phyloP scores from a whole-genome alignment of 2,329 filamentous ascomycete genomes.

The Arthrocladium fulminans region DNA sequence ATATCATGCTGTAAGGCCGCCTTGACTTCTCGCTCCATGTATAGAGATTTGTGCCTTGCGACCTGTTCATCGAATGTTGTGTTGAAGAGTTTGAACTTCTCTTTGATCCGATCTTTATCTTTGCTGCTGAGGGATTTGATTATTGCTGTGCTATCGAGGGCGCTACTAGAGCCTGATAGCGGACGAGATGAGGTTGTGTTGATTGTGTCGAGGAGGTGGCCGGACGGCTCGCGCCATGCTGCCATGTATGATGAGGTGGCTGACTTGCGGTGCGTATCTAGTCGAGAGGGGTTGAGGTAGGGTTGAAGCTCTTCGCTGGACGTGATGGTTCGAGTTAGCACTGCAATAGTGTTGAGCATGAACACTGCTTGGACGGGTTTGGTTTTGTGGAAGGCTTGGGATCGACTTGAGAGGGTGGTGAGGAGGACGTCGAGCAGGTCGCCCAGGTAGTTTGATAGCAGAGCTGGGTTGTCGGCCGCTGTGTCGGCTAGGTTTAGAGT shows the following conservation, averaged over 20 bases:
- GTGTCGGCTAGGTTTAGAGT: slow-evolving; percentile 38
- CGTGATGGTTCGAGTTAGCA: slow-evolving; percentile 76
- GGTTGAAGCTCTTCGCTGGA: slow-evolving; percentile 63
- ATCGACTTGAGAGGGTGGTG: slow-evolving; percentile 64
- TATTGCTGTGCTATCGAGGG: slow-evolving; percentile 68
- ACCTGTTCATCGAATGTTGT: slow-evolving; percentile 82
- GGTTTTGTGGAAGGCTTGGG: slow-evolving; percentile 54
- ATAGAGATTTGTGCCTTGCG: slow-evolving; percentile 67
- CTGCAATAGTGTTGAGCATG: slow-evolving; percentile 74
- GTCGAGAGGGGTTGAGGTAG: slow-evolving; percentile 55
- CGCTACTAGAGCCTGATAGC: slow-evolving; percentile 47
- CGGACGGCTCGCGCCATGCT: slow-evolving; percentile 78
- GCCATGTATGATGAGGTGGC: slow-evolving; percentile 73
- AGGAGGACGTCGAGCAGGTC: slow-evolving; percentile 82
- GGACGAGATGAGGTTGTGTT: slow-evolving; percentile 70
- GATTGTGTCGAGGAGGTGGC: slow-evolving; percentile 78
- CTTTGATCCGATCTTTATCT: slow-evolving; percentile 92
- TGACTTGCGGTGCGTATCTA: slow-evolving; percentile 83
- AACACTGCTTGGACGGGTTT: slow-evolving; percentile 80
- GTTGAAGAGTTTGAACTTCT: slow-evolving; percentile 92
- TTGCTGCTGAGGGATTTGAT: slow-evolving; percentile 77
- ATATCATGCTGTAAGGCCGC: slow-evolving; percentile 73
- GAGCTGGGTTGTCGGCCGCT: slow-evolving; percentile 68
- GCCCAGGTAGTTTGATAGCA: slow-evolving; percentile 81
- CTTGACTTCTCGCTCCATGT: slow-evolving; percentile 86